A percentile compares a stretch with the other conserved stretches of the same genome.
These are phyloP conservation scores for Magnusiomyces starmeri DNA, from an alignment of 1,139 yeast species.

Conservation along the genomic window DNA sequence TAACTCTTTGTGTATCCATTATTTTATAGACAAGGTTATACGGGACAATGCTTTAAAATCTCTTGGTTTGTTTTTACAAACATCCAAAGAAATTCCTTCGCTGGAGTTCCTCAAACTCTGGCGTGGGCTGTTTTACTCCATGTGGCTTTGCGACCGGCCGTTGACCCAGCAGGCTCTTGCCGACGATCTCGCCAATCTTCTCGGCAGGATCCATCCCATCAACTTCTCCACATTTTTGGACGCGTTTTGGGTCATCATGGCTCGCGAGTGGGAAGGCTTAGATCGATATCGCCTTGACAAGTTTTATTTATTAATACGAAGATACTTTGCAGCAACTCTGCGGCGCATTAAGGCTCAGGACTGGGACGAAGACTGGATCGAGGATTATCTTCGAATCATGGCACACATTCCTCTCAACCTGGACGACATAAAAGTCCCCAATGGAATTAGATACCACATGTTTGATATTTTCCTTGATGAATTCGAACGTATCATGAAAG, in stretches of 20 bases:
- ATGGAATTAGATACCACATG: constrained; percentile 77
- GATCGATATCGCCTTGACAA: constrained; percentile 80
- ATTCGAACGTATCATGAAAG: constrained; percentile 57
- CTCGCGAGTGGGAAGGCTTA: constrained; percentile 74
- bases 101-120: constrained; percentile 75
- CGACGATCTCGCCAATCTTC: constrained; percentile 58
- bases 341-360: constrained; percentile 45
- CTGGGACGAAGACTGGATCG: constrained; percentile 51
- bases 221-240: constrained; percentile 48
- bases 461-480: constrained; percentile 83
- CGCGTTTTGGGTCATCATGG: constrained; percentile 78
- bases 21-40: constrained; percentile 45
- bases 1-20: constrained; percentile 1
- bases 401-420: constrained; percentile 31
- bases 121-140: constrained; percentile 82
- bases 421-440: constrained; percentile 45
- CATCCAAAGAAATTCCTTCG: constrained; percentile 37
- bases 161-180: constrained; percentile 85
- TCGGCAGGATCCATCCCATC: constrained; percentile 37
- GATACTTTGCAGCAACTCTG: constrained; percentile 62
- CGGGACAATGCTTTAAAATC: constrained; percentile 73
- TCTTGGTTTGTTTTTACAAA: constrained; percentile 50
- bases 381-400: constrained; percentile 41
- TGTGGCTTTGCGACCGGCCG: constrained; percentile 97
- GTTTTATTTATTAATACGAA: constrained; percentile 70